A percentile compares a stretch with the other conserved stretches of the same genome.
phyloP scores from a whole-genome alignment of 2,329 filamentous ascomycete species.

The Penicillium brevicompactum region DNA sequence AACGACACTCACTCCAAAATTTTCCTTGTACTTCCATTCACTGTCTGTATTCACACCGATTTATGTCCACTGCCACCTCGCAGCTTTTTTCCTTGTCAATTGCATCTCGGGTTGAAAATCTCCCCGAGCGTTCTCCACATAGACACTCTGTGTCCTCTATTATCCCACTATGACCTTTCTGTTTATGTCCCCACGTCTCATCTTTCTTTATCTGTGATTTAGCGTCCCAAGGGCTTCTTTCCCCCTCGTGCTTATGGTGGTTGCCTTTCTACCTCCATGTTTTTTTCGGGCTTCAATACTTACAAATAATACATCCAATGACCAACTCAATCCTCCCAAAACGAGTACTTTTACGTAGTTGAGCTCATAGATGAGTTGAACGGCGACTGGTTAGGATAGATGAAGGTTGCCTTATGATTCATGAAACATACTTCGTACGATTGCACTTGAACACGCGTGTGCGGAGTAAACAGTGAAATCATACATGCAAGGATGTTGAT shows the following conservation, averaged over 20 bases:
- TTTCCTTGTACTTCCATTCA: constrained; percentile 2
- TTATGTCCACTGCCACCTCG: background rate
- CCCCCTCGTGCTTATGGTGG: constrained; percentile 6
- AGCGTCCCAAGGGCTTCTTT: constrained; percentile 8
- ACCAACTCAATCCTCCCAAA: background rate
- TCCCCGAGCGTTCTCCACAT: background rate
- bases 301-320: constrained; percentile 3
- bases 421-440: too few relatives aligned
- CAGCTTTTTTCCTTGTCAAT: background rate
- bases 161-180: constrained; percentile 2
- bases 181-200: background rate
- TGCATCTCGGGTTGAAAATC: background rate
- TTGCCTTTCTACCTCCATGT: background rate
- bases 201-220: constrained; percentile 1
- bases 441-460: background rate
- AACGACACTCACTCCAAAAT: constrained; percentile 3
- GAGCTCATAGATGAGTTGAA: background rate
- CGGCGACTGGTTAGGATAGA: background rate
- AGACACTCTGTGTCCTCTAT: background rate
- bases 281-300: background rate
- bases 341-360: background rate
- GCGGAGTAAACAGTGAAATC: background rate
- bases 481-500: background rate
- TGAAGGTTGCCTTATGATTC: background rate
- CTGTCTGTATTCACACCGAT: constrained; percentile 2